Conservation (phyloP, 306 rosid genomes). For the Corylus americana region DNA sequence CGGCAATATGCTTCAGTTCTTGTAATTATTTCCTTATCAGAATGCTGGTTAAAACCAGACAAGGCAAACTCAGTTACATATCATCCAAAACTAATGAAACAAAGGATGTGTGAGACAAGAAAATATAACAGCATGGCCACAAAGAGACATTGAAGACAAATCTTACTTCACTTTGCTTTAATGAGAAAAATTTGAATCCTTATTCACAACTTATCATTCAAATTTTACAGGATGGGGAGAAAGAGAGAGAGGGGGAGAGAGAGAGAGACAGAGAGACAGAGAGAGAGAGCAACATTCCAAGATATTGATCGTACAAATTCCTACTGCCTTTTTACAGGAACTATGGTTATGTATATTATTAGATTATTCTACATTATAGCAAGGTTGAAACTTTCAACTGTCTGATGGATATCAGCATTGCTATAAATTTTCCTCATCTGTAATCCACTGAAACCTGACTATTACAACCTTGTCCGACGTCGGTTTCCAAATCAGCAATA, state of each 20-base stretch:
- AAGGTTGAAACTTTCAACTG: not conserved
- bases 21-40: constrained; percentile 30
- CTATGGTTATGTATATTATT: not conserved
- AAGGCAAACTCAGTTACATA: constrained; percentile 4
- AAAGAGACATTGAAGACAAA: not conserved
- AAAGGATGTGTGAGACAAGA: not conserved
- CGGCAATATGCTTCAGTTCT: constrained; percentile 25
- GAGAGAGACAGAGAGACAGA: no score
- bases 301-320: not conserved
- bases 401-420: not conserved
- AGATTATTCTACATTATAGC: not conserved
- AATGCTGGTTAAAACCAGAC: constrained; percentile 30
- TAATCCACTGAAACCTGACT: not conserved
- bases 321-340: not conserved
- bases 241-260: no score
- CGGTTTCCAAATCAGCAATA: not conserved
- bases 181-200: not conserved
- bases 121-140: not conserved
- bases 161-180: not conserved
- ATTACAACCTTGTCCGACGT: not conserved
- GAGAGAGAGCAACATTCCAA: no score
- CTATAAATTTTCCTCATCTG: not conserved
- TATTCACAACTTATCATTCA: not conserved
- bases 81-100: constrained; percentile 16
- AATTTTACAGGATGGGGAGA: not conserved